Conservation (phyloP, 768 basidiomycete species). For the Naganishia onofrii region DNA sequence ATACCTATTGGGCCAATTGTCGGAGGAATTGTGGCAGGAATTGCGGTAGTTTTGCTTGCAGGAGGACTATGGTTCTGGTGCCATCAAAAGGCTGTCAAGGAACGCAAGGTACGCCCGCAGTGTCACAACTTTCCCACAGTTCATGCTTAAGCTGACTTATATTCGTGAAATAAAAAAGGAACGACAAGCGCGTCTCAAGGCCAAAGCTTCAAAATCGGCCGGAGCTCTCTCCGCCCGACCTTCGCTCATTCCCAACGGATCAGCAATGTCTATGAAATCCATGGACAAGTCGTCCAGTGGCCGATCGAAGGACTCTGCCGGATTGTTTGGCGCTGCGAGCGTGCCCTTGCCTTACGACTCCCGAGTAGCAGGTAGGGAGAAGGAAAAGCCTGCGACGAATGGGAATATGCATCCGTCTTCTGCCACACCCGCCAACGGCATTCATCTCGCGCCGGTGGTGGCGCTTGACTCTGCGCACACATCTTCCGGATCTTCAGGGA, state of each 20-base stretch:
- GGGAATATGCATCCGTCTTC: background rate
- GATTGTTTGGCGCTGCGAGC: background rate
- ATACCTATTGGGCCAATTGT: constrained; percentile 27
- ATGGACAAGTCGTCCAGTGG: constrained; percentile 2
- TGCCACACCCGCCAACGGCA: background rate
- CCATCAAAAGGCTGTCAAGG: constrained; percentile 25
- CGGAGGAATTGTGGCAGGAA: constrained; percentile 28
- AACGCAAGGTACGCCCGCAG: constrained; percentile 24
- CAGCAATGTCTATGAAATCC: constrained; percentile 3
- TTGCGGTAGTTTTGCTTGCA: constrained; percentile 26
- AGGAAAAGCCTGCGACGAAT: background rate
- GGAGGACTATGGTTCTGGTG: constrained; percentile 33
- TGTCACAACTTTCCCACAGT: background rate
- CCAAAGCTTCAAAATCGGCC: background rate
- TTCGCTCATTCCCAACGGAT: constrained; percentile 11
- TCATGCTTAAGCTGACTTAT: background rate
- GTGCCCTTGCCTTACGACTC: constrained; percentile 2
- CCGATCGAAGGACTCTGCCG: background rate
- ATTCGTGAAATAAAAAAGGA: background rate
- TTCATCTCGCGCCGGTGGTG: background rate
- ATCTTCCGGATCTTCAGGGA: constrained; percentile 4
- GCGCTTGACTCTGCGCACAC: background rate
- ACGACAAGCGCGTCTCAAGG: constrained; percentile 17
- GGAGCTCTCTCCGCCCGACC: constrained; percentile 3
- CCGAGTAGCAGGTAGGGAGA: background rate